These are phyloP conservation scores for Candida neerlandica DNA, from an alignment of 1,139 yeast genomes.

Conservation along the genomic window DNA sequence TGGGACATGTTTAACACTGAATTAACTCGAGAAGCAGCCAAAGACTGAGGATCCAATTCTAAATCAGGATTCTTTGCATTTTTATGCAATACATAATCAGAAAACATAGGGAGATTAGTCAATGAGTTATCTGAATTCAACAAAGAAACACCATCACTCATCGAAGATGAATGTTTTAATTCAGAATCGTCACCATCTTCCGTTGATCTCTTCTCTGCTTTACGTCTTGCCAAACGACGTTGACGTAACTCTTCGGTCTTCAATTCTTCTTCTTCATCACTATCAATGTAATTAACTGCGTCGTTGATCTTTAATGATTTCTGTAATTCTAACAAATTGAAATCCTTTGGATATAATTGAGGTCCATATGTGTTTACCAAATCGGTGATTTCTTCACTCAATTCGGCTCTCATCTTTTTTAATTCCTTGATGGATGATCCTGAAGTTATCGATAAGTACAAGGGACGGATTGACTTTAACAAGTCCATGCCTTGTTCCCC, in stretches of 20 bases:
- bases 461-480: constrained; percentile 78
- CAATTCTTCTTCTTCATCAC: constrained; percentile 57
- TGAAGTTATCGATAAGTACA: constrained; percentile 65
- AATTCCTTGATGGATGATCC: constrained; percentile 60
- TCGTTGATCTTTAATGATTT: constrained; percentile 32
- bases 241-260: constrained; percentile 57
- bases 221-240: constrained; percentile 39
- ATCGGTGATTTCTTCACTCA: constrained; percentile 46
- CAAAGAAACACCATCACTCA: constrained; percentile 56
- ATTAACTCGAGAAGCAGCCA: constrained; percentile 11
- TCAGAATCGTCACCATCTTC: constrained; percentile 9
- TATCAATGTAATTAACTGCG: constrained; percentile 35
- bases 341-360: constrained; percentile 48
- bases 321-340: constrained; percentile 43
- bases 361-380: constrained; percentile 50
- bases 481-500: constrained; percentile 95
- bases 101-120: constrained; percentile 59
- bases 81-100: constrained; percentile 45
- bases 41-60: constrained; percentile 29
- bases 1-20: constrained; percentile 13
- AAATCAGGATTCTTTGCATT: constrained; percentile 32
- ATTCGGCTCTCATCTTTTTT: constrained; percentile 42
- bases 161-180: constrained; percentile 35
- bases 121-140: constrained; percentile 55
- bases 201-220: constrained; percentile 22